Base-by-base conservation (phyloP, 2,329 filamentous ascomycete species). In the Exophiala aquamarina region DNA sequence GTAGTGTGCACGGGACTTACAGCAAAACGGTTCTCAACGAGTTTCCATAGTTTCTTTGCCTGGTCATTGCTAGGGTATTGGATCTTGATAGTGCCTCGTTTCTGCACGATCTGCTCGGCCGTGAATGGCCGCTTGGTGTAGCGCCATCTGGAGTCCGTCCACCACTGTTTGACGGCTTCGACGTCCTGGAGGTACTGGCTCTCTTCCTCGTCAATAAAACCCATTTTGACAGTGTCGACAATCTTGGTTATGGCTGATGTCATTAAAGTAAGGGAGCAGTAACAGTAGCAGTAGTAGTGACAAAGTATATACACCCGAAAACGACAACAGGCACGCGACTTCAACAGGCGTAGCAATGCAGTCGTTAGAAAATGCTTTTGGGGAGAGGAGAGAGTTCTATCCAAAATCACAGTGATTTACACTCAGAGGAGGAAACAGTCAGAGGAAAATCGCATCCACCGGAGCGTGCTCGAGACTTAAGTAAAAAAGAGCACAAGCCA, bases 51-150 rank as follows among this genome's bases (percentile, higher is more conserved):
- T 81, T 98, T 98, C 80, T 96, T 96, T 38, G 87, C 80, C 72
- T 91, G 85, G 14, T 74, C 75, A 68, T 94, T 95, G 73, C 91
- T 93, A 15, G 93, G 86, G 67, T 97, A 97, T 55, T 94, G 80
- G 61, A 97, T 86, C 71, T 86, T 89, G 61, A 98, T 75, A 63
- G 87, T 91, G 48, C 93, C 93, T 64, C 93, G 80, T 81, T 98
- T 98, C 42, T 88, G 85, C 55, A 95, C 93, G 64, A 98, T 97
- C 73, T 95, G 88, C 77, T 97, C 93, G 23, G 93, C 90, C 3
- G 91, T 95, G 69, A 93, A 98, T 18, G 93, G 85, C 49, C 93
- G 81, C 74, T 87, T 91, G 61, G 93, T 98, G 71, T 89, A 82
- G 66, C 88, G 81, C 93, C 93, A 98, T 77, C 93, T 81, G 47